Base-by-base conservation (phyloP, 1,139 yeast species). In the Kodamaea ohmeri region DNA sequence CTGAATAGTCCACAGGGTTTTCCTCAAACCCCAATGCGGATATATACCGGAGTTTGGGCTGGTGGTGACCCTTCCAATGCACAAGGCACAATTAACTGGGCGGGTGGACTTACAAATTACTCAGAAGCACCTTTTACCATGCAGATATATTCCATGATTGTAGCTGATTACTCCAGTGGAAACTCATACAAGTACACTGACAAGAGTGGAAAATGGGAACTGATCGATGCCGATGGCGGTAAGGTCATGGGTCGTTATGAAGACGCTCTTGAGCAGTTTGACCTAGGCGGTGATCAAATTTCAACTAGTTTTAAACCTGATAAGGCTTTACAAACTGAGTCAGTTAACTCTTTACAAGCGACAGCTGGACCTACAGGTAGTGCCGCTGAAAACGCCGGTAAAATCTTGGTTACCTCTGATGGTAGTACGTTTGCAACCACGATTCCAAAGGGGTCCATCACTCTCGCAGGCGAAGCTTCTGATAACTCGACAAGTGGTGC, bases 141-240 rank as follows among this genome's bases (percentile, higher is more conserved):
- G 86, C 56, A 72, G 47, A 73, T 89, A 46, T 70, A 81, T 52
- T 67, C 73, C 4, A 53, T 88, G 30, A 60, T 72, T 30, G 86
- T 85, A 13, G 66, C 79, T 25, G 96, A 89, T 60, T 89, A 88
- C 60, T 87, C 96, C 3, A 72, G 87, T 13, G 96, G 97, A 31
- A 53, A 71, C 1, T 71, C 73, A 44, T 88, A 89, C 60, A 55
- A 67, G 32, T 88, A 87, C 59, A 58, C 71, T 34, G 92, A 80
- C 53, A 65, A 68, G 34, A 57, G 81, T 15, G 96, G 96, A 22
- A 52, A 61, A 25, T 83, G 87, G 87, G 57, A 71, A 33, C 81
- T 90, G 3, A 85, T 88, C 45, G 56, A 70, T 25, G 80, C 94
- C 21, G 62, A 66, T 24, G 76, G 70, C 51, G 95, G 95, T 41